phyloP scores from a whole-genome alignment of 805 yeast species.

The Saccharomyces kudriavzevii region DNA sequence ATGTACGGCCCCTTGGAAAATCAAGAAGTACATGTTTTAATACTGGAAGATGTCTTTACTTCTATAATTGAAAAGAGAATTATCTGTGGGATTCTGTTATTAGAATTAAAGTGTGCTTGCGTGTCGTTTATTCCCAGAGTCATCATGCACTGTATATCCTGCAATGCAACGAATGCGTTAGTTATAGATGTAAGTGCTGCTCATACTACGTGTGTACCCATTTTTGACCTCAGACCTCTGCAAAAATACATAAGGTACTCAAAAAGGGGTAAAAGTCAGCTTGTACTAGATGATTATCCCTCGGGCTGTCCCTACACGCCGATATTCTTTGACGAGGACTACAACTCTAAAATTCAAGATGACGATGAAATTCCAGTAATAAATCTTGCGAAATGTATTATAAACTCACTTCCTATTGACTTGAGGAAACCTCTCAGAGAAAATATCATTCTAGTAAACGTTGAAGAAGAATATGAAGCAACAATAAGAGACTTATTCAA shows the following conservation, averaged over 20 bases:
- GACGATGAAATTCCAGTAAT: background rate
- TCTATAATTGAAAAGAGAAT: constrained; percentile 24
- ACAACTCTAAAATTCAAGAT: background rate
- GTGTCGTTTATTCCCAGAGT: constrained; percentile 30
- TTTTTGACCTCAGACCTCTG: constrained; percentile 31
- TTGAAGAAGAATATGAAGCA: background rate
- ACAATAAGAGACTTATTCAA: background rate
- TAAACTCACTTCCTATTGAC: background rate
- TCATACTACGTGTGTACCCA: constrained; percentile 27
- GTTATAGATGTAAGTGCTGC: constrained; percentile 38
- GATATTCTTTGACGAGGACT: background rate
- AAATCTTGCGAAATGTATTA: background rate
- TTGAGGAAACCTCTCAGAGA: background rate
- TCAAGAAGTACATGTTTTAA: background rate
- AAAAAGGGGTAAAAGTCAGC: constrained; percentile 5
- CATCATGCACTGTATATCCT: constrained; percentile 29
- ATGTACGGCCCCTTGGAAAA: background rate
- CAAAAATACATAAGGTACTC: constrained; percentile 13
- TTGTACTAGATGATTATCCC: background rate
- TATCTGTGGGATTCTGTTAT: constrained; percentile 21
- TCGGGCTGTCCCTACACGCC: background rate
- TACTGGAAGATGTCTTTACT: constrained; percentile 23
- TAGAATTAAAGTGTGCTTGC: constrained; percentile 28
- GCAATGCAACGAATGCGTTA: constrained; percentile 32
- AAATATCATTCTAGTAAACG: constrained; percentile 1